Percentiles rank a stretch among this genome's conserved stretches.
Conservation (phyloP, 129 eudicot species). For the Silybum marianum region DNA sequence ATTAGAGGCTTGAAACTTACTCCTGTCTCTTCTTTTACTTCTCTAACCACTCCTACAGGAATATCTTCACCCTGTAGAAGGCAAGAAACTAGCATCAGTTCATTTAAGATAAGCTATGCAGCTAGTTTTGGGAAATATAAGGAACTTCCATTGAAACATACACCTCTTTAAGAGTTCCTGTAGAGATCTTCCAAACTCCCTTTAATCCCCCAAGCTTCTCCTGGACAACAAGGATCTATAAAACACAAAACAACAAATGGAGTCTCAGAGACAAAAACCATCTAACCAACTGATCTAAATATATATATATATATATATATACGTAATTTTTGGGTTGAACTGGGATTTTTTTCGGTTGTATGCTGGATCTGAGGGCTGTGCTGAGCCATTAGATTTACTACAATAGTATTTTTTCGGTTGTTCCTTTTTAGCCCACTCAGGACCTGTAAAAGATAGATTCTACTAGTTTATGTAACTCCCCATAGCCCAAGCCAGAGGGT, state of each 20-base stretch:
- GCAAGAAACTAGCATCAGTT: slow-evolving; percentile 12
- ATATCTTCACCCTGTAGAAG: slow-evolving; percentile 79
- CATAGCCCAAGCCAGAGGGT: neutral
- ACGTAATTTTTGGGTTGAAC: neutral
- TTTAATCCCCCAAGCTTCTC: slow-evolving; percentile 61
- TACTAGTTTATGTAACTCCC: neutral
- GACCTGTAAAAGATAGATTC: neutral
- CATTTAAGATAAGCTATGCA: neutral
- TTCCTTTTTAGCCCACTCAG: no score
- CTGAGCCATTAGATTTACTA: neutral
- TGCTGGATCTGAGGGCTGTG: neutral
- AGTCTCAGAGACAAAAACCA: neutral
- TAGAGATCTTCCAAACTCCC: slow-evolving; percentile 85
- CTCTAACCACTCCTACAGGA: slow-evolving; percentile 58
- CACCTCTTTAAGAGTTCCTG: slow-evolving; percentile 76
- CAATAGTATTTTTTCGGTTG: neutral
- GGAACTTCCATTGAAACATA: slow-evolving; percentile 19
- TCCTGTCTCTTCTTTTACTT: slow-evolving; percentile 94
- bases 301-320: neutral
- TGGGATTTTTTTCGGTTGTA: neutral
- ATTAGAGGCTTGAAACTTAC: slow-evolving; percentile 41
- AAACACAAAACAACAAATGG: slow-evolving; percentile 1
- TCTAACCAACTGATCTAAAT: neutral
- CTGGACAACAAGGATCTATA: slow-evolving; percentile 80
- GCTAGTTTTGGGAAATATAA: neutral